Percentiles rank a stretch among this genome's conserved stretches.
phyloP scores from a whole-genome alignment of 306 rosid species.

The Sechiopsis laciniata region DNA sequence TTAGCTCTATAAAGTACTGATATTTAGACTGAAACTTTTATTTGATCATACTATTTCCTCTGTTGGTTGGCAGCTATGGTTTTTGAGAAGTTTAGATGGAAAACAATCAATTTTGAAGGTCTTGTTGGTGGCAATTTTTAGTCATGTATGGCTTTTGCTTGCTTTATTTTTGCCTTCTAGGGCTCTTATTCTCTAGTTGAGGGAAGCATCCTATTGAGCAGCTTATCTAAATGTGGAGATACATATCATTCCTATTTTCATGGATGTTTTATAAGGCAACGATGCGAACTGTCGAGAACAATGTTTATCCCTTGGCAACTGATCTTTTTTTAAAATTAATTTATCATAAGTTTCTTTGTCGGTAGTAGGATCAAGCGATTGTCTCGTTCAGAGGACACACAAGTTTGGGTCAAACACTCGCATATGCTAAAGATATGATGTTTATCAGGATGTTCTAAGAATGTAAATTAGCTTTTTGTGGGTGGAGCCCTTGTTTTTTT shows the following conservation, averaged over 20 bases:
- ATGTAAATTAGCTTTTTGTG: background rate
- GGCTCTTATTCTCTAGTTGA: background rate
- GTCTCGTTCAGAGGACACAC: too few relatives aligned
- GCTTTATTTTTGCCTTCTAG: background rate
- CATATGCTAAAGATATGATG: too few relatives aligned
- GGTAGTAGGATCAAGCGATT: too few relatives aligned
- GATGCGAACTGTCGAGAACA: background rate
- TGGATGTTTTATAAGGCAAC: background rate
- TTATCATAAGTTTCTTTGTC: too few relatives aligned
- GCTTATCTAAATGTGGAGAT: background rate
- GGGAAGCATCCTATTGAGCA: conserved; percentile 2
- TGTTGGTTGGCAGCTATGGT: conserved; percentile 12
- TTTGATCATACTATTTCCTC: conserved; percentile 14
- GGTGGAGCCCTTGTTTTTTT: background rate
- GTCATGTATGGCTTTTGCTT: conserved; percentile 7
- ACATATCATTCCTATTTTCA: too few relatives aligned
- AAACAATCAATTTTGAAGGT: conserved; percentile 10
- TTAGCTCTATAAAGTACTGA: background rate
- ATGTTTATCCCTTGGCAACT: background rate
- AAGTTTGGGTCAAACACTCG: too few relatives aligned
- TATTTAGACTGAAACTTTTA: conserved; percentile 1
- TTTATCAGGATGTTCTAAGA: background rate
- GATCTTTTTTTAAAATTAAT: too few relatives aligned
- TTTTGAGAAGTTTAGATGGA: conserved; percentile 8
- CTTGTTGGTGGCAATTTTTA: conserved; percentile 10